Conservation (phyloP, 345 rosid genomes). For the Brassica nigra region DNA sequence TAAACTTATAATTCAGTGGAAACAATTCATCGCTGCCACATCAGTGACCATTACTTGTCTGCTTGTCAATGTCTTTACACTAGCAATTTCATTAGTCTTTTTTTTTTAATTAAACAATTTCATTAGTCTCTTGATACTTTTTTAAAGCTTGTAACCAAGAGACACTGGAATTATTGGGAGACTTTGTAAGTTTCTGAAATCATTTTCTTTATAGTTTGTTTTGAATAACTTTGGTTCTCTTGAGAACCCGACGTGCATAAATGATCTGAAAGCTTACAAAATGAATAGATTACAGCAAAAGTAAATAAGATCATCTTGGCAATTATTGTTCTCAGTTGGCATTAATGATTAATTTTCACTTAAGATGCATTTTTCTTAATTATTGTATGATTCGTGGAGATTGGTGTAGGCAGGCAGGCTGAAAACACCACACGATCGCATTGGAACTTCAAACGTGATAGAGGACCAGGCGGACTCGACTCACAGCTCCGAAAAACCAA, state of each 20-base stretch:
- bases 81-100: not conserved
- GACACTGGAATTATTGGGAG: not conserved
- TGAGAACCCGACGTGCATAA: not conserved
- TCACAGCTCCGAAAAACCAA: too few species aligned
- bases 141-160: not conserved
- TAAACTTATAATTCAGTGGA: not conserved
- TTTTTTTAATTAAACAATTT: not conserved
- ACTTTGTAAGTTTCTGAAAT: not conserved
- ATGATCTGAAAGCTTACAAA: not conserved
- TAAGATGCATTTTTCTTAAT: not conserved
- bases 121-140: not conserved
- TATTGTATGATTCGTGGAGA: not conserved
- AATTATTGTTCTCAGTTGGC: not conserved
- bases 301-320: not conserved
- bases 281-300: not conserved
- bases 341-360: conserved; percentile 1
- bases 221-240: not conserved
- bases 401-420: not conserved
- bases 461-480: too few species aligned
- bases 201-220: not conserved
- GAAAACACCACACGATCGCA: too few species aligned
- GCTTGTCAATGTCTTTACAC: not conserved
- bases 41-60: conserved; percentile 2
- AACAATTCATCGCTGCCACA: not conserved
- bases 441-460: too few species aligned